A percentile compares a stretch with the other conserved stretches of the same genome.
phyloP scores from a whole-genome alignment of 306 rosid species.

The Castanopsis chinensis region DNA sequence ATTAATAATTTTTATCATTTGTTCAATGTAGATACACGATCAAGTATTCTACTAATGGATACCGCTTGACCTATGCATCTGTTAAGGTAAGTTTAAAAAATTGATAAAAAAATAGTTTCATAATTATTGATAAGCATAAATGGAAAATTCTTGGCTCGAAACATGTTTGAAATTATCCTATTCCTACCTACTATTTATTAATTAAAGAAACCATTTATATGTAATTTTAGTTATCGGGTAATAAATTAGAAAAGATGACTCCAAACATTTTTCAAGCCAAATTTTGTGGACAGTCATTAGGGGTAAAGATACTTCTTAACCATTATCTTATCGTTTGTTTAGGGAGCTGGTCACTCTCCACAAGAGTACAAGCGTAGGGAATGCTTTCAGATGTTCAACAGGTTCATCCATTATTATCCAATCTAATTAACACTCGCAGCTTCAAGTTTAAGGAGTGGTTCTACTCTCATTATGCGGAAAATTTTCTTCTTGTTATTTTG shows the following conservation, averaged over 20 bases:
- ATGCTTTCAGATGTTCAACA: slow-evolving; percentile 7
- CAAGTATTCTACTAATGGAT: slow-evolving; percentile 16
- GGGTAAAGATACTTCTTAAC: background rate
- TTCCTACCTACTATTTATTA: too few species aligned
- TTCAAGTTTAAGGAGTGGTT: background rate
- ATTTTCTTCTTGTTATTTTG: background rate
- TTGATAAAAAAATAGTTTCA: background rate
- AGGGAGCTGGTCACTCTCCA: slow-evolving; percentile 34
- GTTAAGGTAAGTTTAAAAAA: slow-evolving; percentile 11
- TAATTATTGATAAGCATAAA: too few species aligned
- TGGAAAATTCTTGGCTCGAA: too few species aligned
- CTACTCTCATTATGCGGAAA: background rate
- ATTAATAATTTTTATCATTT: background rate
- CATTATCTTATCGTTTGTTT: background rate
- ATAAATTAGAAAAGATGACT: too few species aligned
- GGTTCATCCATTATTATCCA: slow-evolving; percentile 21
- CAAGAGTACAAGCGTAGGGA: slow-evolving; percentile 29
- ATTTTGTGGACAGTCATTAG: background rate
- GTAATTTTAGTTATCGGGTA: too few species aligned
- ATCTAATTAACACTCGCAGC: background rate
- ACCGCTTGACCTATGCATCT: slow-evolving; percentile 25
- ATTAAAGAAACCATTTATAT: too few species aligned
- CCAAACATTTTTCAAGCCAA: too few species aligned
- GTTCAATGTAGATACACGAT: slow-evolving; percentile 16
- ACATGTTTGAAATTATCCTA: too few species aligned